A percentile compares a stretch with the other conserved stretches of the same genome.
These are phyloP conservation scores for Kazachstania bromeliacearum DNA, from an alignment of 805 yeast genomes.

Conservation along the genomic window DNA sequence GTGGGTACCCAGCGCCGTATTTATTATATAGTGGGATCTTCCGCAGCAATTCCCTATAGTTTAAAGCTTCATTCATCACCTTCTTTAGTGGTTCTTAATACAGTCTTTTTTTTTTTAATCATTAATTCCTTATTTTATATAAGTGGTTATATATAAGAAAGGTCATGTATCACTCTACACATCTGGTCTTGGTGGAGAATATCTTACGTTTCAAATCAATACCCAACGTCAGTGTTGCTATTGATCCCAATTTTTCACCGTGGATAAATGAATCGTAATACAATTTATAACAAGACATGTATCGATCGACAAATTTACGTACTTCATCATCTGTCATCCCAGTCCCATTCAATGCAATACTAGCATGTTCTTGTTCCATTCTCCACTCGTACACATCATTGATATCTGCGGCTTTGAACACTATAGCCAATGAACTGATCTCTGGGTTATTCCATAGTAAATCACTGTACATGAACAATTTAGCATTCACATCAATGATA, in stretches of 20 bases:
- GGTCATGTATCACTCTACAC: slow-evolving; percentile 6
- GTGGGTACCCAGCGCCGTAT: slow-evolving; percentile 18
- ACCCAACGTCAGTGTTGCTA: slow-evolving; percentile 25
- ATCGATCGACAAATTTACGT: slow-evolving; percentile 59
- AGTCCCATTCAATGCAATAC: slow-evolving; percentile 35
- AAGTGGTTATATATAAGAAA: neutral
- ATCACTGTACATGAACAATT: slow-evolving; percentile 40
- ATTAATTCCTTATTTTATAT: neutral
- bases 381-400: slow-evolving; percentile 72
- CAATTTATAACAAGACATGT: slow-evolving; percentile 75
- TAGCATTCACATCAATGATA: slow-evolving; percentile 41
- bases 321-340: slow-evolving; percentile 83
- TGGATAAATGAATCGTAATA: slow-evolving; percentile 42
- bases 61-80: neutral
- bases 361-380: slow-evolving; percentile 40
- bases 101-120: neutral
- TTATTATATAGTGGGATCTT: slow-evolving; percentile 19
- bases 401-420: slow-evolving; percentile 50
- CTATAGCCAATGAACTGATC: slow-evolving; percentile 48
- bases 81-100: neutral
- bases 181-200: slow-evolving; percentile 10
- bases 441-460: slow-evolving; percentile 41
- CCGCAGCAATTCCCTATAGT: slow-evolving; percentile 7
- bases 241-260: slow-evolving; percentile 24
- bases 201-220: slow-evolving; percentile 23